Percentiles rank a stretch among this genome's conserved stretches.
Conservation (phyloP, 2,329 filamentous ascomycete species). For the Colletotrichum neosansevieriae region DNA sequence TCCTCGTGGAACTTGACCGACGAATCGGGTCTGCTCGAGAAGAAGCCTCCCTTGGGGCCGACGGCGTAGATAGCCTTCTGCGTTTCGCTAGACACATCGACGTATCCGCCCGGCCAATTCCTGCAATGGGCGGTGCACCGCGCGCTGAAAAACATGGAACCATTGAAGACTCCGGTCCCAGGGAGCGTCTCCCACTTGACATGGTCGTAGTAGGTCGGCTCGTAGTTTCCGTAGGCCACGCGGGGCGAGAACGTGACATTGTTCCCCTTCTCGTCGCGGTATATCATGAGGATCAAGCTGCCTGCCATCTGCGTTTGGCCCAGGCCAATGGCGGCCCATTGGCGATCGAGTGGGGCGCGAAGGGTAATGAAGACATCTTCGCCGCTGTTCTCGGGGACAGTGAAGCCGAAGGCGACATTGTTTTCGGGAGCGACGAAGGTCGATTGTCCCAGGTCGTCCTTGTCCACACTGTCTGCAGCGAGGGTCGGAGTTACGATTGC, state of each 20-base stretch:
- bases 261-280: conserved; percentile 58
- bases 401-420: conserved; percentile 62
- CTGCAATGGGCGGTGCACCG: conserved; percentile 65
- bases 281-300: conserved; percentile 67
- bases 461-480: conserved; percentile 45
- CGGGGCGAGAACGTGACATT: conserved; percentile 70
- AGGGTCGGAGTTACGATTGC: conserved; percentile 40
- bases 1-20: conserved; percentile 64
- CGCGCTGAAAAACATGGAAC: conserved; percentile 61
- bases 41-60: conserved; percentile 60
- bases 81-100: conserved; percentile 62
- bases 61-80: conserved; percentile 68
- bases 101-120: conserved; percentile 60
- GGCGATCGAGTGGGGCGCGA: conserved; percentile 57
- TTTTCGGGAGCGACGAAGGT: conserved; percentile 59
- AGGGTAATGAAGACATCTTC: conserved; percentile 68
- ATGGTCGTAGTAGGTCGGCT: conserved; percentile 61
- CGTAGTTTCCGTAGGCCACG: conserved; percentile 61
- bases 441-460: conserved; percentile 50
- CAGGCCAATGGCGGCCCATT: conserved; percentile 68
- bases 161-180: conserved; percentile 61
- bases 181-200: conserved; percentile 58
- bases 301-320: conserved; percentile 64
- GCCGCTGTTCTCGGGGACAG: conserved; percentile 59
- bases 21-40: conserved; percentile 57